These are phyloP conservation scores for Moesziomyces sp. DNA, from an alignment of 1,284 basidiomycete species.

Conservation along the genomic window DNA sequence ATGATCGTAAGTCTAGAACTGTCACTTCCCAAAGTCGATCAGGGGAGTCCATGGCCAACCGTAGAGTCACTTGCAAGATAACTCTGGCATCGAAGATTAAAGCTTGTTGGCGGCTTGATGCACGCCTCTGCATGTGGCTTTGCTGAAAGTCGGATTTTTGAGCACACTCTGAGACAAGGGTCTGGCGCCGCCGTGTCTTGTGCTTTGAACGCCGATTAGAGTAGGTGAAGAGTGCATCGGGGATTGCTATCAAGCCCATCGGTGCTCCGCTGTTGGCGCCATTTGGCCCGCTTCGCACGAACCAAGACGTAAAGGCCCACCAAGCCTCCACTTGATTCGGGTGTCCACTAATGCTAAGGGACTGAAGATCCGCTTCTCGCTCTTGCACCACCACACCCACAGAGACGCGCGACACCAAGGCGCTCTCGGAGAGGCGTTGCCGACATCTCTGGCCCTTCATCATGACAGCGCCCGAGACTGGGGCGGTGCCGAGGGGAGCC, in stretches of 20 bases:
- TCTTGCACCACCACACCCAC: not conserved
- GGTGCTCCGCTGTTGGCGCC: not conserved
- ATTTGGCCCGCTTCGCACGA: not conserved
- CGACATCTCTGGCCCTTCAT: not conserved
- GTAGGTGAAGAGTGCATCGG: not conserved
- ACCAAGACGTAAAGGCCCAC: not conserved
- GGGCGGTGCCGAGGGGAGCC: constrained; percentile 11
- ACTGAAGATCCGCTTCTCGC: not conserved
- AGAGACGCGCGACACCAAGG: too few relatives aligned
- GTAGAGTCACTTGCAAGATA: too few relatives aligned
- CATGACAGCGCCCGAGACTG: constrained; percentile 13
- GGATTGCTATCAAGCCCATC: not conserved
- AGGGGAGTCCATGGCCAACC: too few relatives aligned
- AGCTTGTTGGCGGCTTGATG: too few relatives aligned
- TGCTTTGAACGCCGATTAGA: not conserved
- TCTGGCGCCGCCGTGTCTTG: too few relatives aligned
- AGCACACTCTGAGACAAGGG: too few relatives aligned
- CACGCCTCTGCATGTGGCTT: too few relatives aligned
- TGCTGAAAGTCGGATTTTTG: too few relatives aligned
- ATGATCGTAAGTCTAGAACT: too few relatives aligned
- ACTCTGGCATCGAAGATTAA: too few relatives aligned
- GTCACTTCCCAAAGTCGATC: too few relatives aligned
- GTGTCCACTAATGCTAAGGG: not conserved
- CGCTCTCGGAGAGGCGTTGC: not conserved
- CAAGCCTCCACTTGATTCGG: not conserved